Evolutionary conservation across 2,329 filamentous ascomycete species (phyloP), one percentile per base, ranked within the genome.

Genomic region (Ophiostoma pallidulum): DNA sequence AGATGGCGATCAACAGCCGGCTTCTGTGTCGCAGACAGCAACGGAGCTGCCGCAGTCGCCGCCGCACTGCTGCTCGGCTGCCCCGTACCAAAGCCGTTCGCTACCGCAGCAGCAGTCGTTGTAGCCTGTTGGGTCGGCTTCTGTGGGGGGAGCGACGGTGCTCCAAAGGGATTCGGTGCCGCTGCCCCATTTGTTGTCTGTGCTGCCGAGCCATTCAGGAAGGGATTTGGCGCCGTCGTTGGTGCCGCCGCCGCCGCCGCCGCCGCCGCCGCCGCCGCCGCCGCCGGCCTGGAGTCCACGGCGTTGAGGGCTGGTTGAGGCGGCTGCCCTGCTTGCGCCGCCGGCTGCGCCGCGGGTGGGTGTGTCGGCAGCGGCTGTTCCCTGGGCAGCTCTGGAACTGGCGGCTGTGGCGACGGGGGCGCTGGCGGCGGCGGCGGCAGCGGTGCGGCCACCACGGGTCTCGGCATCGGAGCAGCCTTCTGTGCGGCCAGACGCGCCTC

Each of bases 1-100:
- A 64, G 51, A 52, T 78, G 74, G 47, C 71, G 66, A 51, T 77
- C 70, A 4, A 19, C 29, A 32, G 26, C 10, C 4, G 18, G 4
- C 3, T 24, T 9, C 9, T 24, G 16, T 14, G 49, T 41, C 20
- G 47, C 22, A n/a, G 50, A 9, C 3, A 41, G 14, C 13, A 50
- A 18, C 31, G 41, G 32, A 2, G 53, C 22, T 4, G 54, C 31
- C 7, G 42, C 18, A 12, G 45, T 26, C 19, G 37, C 33, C 8
- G 36, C 16, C 8, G 42, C 28, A 13, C 20, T 8, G 10, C 10
- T 28, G 24, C 24, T 28, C 24, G 5, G 24, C 24, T 28, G 24
- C 3, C 38, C 7, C 28, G 29, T 31, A 37, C 28, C 8, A 13
- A n/a, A 8, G n/a, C 35, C 33, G 16, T 45, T 45, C 16, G n/a